Base-by-base conservation (phyloP, 2,329 filamentous ascomycete species). In the Gliomastix tumulicola region DNA sequence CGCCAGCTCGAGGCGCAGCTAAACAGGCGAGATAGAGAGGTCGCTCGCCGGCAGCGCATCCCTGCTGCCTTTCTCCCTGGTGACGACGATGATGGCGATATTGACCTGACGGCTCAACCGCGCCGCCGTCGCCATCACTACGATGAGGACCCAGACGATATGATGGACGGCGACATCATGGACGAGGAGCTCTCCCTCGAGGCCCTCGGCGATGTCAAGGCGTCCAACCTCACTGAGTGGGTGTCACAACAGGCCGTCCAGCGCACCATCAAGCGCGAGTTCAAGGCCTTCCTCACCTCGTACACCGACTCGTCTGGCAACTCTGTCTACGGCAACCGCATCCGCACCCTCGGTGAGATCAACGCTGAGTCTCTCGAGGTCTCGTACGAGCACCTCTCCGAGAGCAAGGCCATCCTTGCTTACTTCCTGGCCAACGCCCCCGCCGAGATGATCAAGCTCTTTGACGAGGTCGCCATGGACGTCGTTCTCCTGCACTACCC, bases 371-470 rank as follows among this genome's bases (percentile, higher is more conserved):
- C 90, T 27, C 76, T 98, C 4, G 92, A 98, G 57, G 88, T 98
- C 32, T 96, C 89, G 3, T 98, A 95, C 58, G 85, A 90, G 45
- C 89, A 98, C 59, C 71, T 98, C 15, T 83, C 87, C 7, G 81
- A 85, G 30, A 86, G 86, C 42, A 97, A 96, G 62, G 92, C 92
- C 19, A 92, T 92, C 37, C 68, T 98, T 15, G 92, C 89, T 12
- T 97, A 94, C 60, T 98, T 96, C 66, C 68, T 98, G 20, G 90
- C 90, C 47, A 98, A 97, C 54, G 88, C 90, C 1, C 92, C 92
- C 0, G 79, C 85, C n/a, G 90, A 96, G 60, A 86, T 97, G 55
- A 75, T 98, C 42, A 92, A 92, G 58, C 82, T 98, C 34, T 97
- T 98, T 53, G 92, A 98, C 50, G 82, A 94, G 46, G 90, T 96